Base-by-base conservation (phyloP, 108 stramenopile species). In the Pseudonitzschia delicatissima region DNA sequence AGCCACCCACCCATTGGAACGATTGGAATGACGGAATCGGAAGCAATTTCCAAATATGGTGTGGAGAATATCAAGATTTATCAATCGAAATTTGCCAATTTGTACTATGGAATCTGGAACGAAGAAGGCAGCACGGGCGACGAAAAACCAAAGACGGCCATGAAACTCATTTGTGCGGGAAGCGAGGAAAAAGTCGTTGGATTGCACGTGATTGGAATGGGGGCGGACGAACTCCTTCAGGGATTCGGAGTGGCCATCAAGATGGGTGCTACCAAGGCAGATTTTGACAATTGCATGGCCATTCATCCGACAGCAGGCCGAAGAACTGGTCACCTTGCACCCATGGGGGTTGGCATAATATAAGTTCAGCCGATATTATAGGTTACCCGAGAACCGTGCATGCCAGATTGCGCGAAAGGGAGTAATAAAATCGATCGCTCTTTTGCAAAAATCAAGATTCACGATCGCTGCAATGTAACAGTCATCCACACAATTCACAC, bases 221-320 rank as follows among this genome's bases (percentile, higher is more conserved):
- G 90, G 8, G 80, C 87, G 0, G 97, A 97, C 71, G 98, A 99
- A 79, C 91, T 99, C 87, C 66, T 99, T 70, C 98, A 99, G 75
- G 96, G 80, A 32, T 85, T 89, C 62, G 88, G 83, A 17, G 82
- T 90, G 35, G 89, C 89, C 28, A 87, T 90, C 83, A 97, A 98
- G 48, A 96, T 96, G 82, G 96, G 91, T 44, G 86, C 85, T 21
- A 93, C 97, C 58, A 98, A 99, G 79, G 96, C 95, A 3, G 98
- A 99, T 72, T 93, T 99, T 62, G 98, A 99, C 79, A 71, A 82
- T 7, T 88, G 82, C 62, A 81, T 98, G 18, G 98, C 97, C 5
- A 95, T 99, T 64, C 98, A 99, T 58, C 98, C 98, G 5, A 99
- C 97, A 5, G 89, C 85, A n/a, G 8, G 48, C 82, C n/a, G 92